Evolutionary conservation across 2,329 filamentous ascomycete genomes (phyloP).

Genomic region (Phyllachora maydis): DNA sequence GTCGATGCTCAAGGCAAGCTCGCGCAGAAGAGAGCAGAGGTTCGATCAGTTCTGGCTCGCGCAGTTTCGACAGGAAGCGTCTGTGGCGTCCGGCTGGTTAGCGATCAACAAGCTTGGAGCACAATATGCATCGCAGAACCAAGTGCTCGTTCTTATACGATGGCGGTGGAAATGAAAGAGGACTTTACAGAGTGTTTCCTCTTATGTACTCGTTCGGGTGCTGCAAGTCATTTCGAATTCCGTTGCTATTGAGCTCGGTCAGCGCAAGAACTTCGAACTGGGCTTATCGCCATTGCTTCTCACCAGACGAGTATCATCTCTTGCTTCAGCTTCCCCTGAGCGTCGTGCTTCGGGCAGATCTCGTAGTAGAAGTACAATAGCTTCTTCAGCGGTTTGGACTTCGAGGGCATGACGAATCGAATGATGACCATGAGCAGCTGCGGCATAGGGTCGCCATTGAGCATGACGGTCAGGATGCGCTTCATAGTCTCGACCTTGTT

Average conservation of each 20-base stretch:
- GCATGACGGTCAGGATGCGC: conserved; percentile 88
- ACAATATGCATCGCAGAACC: no score
- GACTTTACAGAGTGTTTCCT: conserved; percentile 91
- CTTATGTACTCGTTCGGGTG: conserved; percentile 97
- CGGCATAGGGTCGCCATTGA: conserved; percentile 93
- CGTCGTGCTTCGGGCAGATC: conserved; percentile 90
- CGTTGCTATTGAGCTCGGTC: conserved; percentile 44
- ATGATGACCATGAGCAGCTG: conserved; percentile 98
- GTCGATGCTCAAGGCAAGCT: conserved; percentile 82
- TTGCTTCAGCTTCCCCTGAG: conserved; percentile 87
- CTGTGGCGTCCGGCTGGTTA: no score
- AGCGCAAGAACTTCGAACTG: conserved; percentile 5
- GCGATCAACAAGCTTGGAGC: no score
- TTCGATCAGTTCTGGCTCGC: conserved; percentile 89
- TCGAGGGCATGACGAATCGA: conserved; percentile 97
- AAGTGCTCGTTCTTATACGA: no score
- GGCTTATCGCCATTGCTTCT: conserved; percentile 1
- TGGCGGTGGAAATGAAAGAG: no score
- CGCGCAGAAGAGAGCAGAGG: conserved; percentile 83
- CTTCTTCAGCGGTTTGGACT: conserved; percentile 93
- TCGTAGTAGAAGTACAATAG: conserved; percentile 98
- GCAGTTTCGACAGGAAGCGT: conserved; percentile 92
- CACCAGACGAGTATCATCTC: conserved; percentile 99
- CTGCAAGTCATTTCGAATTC: conserved; percentile 91
- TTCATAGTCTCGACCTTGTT: conserved; percentile 91